Evolutionary conservation across 441 rosid genomes (phyloP).

Genomic region (Eutrema salsugineum): DNA sequence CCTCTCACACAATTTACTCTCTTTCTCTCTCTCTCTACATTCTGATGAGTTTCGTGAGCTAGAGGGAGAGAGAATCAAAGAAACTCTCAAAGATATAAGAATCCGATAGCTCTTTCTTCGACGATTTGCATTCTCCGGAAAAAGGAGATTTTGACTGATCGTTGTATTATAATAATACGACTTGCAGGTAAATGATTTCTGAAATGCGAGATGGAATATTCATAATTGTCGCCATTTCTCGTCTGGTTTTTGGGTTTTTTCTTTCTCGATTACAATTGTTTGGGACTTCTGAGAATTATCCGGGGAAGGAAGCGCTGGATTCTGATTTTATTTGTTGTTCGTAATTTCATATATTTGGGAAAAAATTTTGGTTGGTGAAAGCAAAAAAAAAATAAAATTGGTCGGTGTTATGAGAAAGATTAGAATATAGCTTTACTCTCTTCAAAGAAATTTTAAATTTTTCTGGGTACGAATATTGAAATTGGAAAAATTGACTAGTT

Average conservation of each 20-base stretch:
- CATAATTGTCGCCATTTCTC: neutral
- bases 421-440: conserved; percentile 9
- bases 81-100: neutral
- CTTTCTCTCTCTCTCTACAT: conserved; percentile 3
- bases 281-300: neutral
- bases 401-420: neutral
- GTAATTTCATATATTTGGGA: neutral
- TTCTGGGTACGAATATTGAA: neutral
- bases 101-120: neutral
- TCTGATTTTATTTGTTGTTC: neutral
- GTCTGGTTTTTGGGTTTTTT: neutral
- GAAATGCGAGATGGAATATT: neutral
- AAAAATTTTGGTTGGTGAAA: neutral
- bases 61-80: conserved; percentile 11
- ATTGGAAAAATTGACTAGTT: neutral
- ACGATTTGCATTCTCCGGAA: neutral
- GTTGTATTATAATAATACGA: neutral
- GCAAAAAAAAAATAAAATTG: too few relatives aligned
- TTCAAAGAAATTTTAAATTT: neutral
- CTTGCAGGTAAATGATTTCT: conserved; percentile 11
- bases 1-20: neutral
- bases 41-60: conserved; percentile 4
- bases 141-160: neutral
- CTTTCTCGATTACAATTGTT: neutral
- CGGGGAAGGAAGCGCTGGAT: neutral